Evolutionary conservation across 805 yeast genomes (phyloP).

Genomic region (Priceomyces haplophilus): DNA sequence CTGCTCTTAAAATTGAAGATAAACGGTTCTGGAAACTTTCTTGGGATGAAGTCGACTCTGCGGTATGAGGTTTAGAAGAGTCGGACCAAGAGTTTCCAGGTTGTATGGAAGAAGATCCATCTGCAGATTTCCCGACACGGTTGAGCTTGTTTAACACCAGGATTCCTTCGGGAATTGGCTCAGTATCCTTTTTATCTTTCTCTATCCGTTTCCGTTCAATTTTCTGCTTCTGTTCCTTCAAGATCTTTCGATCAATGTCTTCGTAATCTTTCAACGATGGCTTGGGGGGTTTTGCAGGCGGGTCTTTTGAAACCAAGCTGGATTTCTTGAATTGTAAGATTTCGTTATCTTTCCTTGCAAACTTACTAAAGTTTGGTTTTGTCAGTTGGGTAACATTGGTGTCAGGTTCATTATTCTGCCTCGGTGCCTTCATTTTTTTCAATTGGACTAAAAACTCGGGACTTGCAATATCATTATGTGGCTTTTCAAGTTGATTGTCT

Average conservation of each 20-base stretch:
- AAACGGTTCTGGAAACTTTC: slow-evolving; percentile 20
- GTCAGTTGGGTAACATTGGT: slow-evolving; percentile 14
- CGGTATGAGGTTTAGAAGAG: not conserved
- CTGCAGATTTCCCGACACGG: slow-evolving; percentile 2
- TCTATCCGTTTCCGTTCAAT: slow-evolving; percentile 12
- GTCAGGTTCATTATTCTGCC: not conserved
- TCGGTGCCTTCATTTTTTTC: slow-evolving; percentile 2
- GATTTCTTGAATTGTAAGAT: slow-evolving; percentile 15
- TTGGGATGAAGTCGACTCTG: not conserved
- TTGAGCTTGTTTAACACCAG: slow-evolving; percentile 13
- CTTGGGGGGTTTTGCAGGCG: slow-evolving; percentile 10
- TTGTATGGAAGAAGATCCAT: not conserved
- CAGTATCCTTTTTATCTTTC: slow-evolving; percentile 2
- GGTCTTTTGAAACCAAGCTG: slow-evolving; percentile 5
- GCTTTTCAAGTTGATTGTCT: slow-evolving; percentile 5
- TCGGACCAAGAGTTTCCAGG: not conserved
- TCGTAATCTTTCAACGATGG: slow-evolving; percentile 18
- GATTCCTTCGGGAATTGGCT: slow-evolving; percentile 16
- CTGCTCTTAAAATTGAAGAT: slow-evolving; percentile 26
- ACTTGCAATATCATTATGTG: not conserved
- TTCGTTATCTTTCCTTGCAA: slow-evolving; percentile 15
- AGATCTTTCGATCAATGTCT: slow-evolving; percentile 19
- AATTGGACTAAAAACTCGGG: slow-evolving; percentile 5
- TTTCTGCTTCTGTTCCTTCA: slow-evolving; percentile 23
- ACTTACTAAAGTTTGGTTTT: slow-evolving; percentile 15